A percentile compares a stretch with the other conserved stretches of the same genome.
These are phyloP conservation scores for Athelia sp. DNA, from an alignment of 1,284 basidiomycete genomes.

Conservation along the genomic window DNA sequence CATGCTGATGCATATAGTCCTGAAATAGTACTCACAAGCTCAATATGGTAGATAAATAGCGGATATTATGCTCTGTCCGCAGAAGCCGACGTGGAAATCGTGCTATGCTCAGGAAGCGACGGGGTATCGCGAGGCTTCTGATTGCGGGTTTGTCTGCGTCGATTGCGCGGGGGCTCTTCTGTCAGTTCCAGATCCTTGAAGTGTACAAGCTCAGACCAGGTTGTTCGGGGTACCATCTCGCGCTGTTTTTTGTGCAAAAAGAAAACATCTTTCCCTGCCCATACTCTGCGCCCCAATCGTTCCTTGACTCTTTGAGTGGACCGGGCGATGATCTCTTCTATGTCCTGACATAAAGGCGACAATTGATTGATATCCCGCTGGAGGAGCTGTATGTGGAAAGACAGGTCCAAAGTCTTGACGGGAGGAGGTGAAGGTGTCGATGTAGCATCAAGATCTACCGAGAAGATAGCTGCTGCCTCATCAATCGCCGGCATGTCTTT, in stretches of 20 bases:
- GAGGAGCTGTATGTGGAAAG: conserved; percentile 51
- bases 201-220: conserved; percentile 26
- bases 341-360: conserved; percentile 31
- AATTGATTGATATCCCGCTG: conserved; percentile 48
- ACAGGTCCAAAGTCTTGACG: conserved; percentile 43
- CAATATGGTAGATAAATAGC: too few relatives aligned
- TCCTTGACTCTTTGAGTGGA: conserved; percentile 59
- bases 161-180: too few relatives aligned
- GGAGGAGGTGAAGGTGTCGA: conserved; percentile 13
- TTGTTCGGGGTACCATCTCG: conserved; percentile 22
- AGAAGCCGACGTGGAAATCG: too few relatives aligned
- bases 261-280: conserved; percentile 53
- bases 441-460: conserved; percentile 25
- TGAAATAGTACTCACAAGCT: too few relatives aligned
- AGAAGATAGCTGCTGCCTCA: conserved; percentile 16
- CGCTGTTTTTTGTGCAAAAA: conserved; percentile 29
- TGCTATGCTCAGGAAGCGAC: too few relatives aligned
- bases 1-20: too few relatives aligned
- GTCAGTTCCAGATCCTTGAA: background rate
- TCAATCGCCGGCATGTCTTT: background rate
- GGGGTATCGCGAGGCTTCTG: too few relatives aligned
- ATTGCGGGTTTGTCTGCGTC: too few relatives aligned
- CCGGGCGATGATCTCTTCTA: conserved; percentile 43
- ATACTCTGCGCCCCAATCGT: conserved; percentile 64
- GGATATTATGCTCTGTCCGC: too few relatives aligned